Percentiles rank a stretch among this genome's conserved stretches.
Evolutionary conservation across 1,284 basidiomycete species (phyloP).

Genomic region (Boletus sp.): DNA sequence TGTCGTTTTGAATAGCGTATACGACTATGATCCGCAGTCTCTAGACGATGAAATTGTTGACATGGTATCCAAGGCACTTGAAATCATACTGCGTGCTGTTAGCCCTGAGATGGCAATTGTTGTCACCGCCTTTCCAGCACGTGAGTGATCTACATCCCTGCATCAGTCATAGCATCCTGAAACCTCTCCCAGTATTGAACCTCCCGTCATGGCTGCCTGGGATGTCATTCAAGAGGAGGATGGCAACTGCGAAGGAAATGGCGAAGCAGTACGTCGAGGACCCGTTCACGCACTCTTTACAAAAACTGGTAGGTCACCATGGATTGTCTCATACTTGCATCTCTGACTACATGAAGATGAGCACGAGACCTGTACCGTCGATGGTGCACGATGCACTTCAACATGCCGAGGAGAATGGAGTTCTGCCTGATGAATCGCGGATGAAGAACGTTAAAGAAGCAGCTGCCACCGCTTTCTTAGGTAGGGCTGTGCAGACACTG

Average conservation of each 20-base stretch:
- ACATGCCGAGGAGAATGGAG: background rate
- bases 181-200: slow-evolving; percentile 1
- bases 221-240: slow-evolving; percentile 11
- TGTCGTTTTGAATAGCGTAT: slow-evolving; percentile 4
- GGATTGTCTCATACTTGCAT: background rate
- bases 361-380: background rate
- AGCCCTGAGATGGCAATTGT: background rate
- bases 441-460: background rate
- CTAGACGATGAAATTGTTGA: background rate
- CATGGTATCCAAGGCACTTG: background rate
- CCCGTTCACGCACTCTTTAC: slow-evolving; percentile 6
- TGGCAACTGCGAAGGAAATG: background rate
- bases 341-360: background rate
- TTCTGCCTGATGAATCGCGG: background rate
- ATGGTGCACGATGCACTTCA: slow-evolving; percentile 1
- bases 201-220: slow-evolving; percentile 17
- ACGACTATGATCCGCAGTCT: slow-evolving; percentile 10
- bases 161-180: background rate
- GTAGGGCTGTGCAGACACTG: background rate
- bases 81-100: background rate
- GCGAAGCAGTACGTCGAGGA: slow-evolving; percentile 2
- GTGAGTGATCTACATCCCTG: background rate
- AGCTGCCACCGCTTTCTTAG: background rate
- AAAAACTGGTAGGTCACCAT: slow-evolving; percentile 3
- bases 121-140: background rate